A percentile compares a stretch with the other conserved stretches of the same genome.
phyloP scores from a whole-genome alignment of 495 filamentous ascomycete genomes.

The Hyaloscypha variabilis region DNA sequence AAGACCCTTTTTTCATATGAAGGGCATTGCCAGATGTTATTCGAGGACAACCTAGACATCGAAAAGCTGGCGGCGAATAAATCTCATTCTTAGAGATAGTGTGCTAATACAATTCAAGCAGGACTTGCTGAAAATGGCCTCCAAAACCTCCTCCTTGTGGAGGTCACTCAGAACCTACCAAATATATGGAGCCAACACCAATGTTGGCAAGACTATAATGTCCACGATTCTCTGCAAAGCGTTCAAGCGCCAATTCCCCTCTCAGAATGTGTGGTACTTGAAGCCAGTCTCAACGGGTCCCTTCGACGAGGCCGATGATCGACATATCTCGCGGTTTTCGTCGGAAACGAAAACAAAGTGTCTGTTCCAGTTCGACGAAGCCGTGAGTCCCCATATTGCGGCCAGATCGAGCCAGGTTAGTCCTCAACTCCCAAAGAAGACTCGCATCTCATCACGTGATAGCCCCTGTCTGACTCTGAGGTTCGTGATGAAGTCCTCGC shows the following conservation, averaged over 20 bases:
- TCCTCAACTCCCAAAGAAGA: background rate
- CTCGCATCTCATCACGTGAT: constrained; percentile 8
- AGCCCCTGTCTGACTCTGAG: constrained; percentile 23
- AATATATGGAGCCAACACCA: constrained; percentile 78
- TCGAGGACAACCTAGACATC: too few species aligned
- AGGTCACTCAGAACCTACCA: constrained; percentile 41
- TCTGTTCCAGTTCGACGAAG: constrained; percentile 69
- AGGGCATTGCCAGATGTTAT: too few species aligned
- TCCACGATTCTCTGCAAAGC: constrained; percentile 70
- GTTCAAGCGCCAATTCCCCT: constrained; percentile 40
- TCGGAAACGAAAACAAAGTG: constrained; percentile 56
- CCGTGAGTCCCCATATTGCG: constrained; percentile 76
- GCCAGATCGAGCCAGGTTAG: constrained; percentile 44
- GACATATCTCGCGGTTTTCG: constrained; percentile 60
- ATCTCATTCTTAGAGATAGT: too few species aligned
- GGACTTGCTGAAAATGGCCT: constrained; percentile 8
- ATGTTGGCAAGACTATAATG: constrained; percentile 79
- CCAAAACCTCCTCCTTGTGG: constrained; percentile 18
- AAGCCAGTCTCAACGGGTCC: constrained; percentile 80
- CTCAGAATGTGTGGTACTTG: constrained; percentile 60
- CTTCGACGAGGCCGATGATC: constrained; percentile 67
- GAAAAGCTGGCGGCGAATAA: too few species aligned
- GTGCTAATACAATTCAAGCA: too few species aligned
- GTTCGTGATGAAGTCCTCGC: constrained; percentile 31
- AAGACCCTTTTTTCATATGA: too few species aligned